Percentiles rank a stretch among this genome's conserved stretches.
phyloP scores from a whole-genome alignment of 495 filamentous ascomycete species.

The Penicillium roqueforti region DNA sequence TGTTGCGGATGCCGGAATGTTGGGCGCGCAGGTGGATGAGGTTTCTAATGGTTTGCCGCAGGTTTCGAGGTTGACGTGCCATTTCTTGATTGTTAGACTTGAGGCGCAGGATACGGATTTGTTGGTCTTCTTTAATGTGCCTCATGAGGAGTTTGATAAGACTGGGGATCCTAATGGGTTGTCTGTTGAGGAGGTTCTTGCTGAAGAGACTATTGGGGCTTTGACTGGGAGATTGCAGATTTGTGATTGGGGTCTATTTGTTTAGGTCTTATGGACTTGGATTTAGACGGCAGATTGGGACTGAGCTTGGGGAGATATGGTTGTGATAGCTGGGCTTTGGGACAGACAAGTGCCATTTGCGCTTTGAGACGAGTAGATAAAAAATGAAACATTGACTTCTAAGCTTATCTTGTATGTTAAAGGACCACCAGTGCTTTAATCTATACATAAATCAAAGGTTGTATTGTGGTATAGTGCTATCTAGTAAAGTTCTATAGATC shows the following conservation, averaged over 20 bases:
- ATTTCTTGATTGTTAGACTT: constrained; percentile 62
- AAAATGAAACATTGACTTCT: not conserved
- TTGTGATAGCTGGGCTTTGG: not conserved
- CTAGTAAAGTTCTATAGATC: not conserved
- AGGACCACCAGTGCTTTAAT: not conserved
- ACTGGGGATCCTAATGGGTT: constrained; percentile 32
- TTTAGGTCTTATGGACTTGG: constrained; percentile 24
- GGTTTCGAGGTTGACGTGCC: constrained; percentile 26
- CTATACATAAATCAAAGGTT: not conserved
- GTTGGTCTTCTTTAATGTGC: constrained; percentile 86
- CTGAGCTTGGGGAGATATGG: not conserved
- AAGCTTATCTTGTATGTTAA: too few species aligned
- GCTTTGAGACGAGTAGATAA: not conserved
- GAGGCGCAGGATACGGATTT: constrained; percentile 75
- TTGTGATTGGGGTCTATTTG: constrained; percentile 80
- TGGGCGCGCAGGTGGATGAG: constrained; percentile 7
- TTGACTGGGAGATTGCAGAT: constrained; percentile 71
- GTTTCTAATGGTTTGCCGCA: not conserved
- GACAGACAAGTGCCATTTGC: not conserved
- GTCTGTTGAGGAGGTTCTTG: constrained; percentile 58
- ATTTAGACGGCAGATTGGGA: not conserved
- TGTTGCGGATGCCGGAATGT: constrained; percentile 2
- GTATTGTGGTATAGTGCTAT: constrained; percentile 3
- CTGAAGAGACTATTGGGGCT: constrained; percentile 54
- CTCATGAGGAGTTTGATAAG: constrained; percentile 64